Conservation (phyloP, 352 stramenopile species). For the Phytopythium delawarense region DNA sequence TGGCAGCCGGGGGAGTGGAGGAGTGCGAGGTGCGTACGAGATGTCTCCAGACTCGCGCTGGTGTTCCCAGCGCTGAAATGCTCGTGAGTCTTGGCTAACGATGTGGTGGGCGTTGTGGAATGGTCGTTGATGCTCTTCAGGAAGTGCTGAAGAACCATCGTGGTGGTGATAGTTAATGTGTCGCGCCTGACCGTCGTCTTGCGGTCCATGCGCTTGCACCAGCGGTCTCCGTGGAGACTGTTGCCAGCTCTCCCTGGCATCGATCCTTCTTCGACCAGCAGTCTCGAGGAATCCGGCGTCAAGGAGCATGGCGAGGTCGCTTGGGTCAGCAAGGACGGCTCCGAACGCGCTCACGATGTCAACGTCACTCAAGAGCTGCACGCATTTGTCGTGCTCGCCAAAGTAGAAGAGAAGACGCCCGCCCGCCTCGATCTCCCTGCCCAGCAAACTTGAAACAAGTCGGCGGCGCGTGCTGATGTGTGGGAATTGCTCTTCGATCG, state of each 20-base stretch:
- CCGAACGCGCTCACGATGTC: constrained; percentile 7
- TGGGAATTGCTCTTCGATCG: constrained; percentile 20
- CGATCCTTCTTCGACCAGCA: not conserved
- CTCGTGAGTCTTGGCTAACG: not conserved
- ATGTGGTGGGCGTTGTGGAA: not conserved
- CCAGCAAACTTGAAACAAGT: constrained; percentile 1
- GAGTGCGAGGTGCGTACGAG: not conserved
- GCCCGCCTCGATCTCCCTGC: not conserved
- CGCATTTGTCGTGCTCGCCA: constrained; percentile 5
- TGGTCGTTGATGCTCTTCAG: not conserved
- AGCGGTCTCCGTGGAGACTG: not conserved
- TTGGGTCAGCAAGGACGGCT: not conserved
- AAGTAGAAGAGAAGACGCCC: constrained; percentile 5
- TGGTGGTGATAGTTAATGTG: not conserved
- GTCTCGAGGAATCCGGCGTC: not conserved
- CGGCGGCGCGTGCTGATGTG: constrained; percentile 7
- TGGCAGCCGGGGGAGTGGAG: not conserved
- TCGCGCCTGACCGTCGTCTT: not conserved
- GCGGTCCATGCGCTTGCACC: not conserved
- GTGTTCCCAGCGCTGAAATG: not conserved
- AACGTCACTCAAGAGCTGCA: not conserved
- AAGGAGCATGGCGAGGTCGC: constrained; percentile 2
- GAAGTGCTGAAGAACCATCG: not conserved
- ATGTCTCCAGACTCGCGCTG: not conserved
- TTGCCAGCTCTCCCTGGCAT: too few relatives aligned